These are phyloP conservation scores for Mayamaea pseudoterrestris DNA, from an alignment of 108 stramenopile species.

Conservation along the genomic window DNA sequence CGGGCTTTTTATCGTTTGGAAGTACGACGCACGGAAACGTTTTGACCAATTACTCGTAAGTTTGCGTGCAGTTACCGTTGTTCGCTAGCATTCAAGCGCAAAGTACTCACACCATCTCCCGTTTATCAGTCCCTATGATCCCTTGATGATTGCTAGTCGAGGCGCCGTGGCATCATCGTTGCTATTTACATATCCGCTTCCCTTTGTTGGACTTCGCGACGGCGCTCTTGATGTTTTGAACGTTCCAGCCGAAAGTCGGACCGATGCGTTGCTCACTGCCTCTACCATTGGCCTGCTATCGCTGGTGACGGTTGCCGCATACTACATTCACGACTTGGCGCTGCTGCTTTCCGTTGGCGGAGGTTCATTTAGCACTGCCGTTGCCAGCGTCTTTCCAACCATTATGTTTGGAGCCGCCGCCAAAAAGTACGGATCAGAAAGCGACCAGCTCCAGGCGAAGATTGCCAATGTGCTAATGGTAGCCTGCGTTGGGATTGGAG, in stretches of 20 bases:
- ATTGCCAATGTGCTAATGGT: no score
- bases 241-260: constrained; percentile 15
- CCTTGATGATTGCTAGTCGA: constrained; percentile 57
- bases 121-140: constrained; percentile 55
- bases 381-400: constrained; percentile 77
- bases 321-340: constrained; percentile 54
- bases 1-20: constrained; percentile 89
- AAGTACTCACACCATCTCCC: no score
- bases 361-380: constrained; percentile 78
- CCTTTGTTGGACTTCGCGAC: constrained; percentile 68
- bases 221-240: constrained; percentile 59
- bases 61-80: no score
- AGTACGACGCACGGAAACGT: constrained; percentile 56
- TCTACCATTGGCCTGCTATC: constrained; percentile 40
- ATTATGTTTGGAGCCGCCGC: constrained; percentile 30
- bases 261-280: constrained; percentile 42
- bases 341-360: constrained; percentile 86
- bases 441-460: no score
- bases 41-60: constrained; percentile 88
- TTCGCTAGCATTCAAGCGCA: no score
- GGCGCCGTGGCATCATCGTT: constrained; percentile 72
- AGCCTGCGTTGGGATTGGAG: no score
- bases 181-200: constrained; percentile 83
- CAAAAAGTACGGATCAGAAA: no score
- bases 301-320: constrained; percentile 44